Percentiles rank a stretch among this genome's conserved stretches.
These are phyloP conservation scores for Rubia balearica DNA, from an alignment of 305 asterid genomes.

Conservation along the genomic window DNA sequence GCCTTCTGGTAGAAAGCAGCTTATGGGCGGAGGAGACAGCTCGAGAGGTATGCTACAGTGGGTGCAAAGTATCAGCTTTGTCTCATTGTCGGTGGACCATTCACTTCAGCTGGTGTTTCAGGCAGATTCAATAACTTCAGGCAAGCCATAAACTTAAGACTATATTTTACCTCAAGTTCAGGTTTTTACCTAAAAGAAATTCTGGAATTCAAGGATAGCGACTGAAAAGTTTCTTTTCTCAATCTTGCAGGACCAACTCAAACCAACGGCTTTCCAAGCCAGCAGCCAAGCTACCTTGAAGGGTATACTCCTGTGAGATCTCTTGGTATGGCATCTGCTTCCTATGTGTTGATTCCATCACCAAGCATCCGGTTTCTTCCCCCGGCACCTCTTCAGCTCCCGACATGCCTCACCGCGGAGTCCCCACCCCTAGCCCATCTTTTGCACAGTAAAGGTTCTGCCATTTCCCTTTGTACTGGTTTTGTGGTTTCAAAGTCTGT, in stretches of 20 bases:
- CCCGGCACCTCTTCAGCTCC: conserved; percentile 80
- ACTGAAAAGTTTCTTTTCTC: not conserved
- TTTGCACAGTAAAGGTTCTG: conserved; percentile 96
- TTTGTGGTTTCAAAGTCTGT: conserved; percentile 89
- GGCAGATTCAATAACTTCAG: conserved; percentile 71
- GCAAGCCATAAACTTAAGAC: conserved; percentile 25
- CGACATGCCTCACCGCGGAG: conserved; percentile 90
- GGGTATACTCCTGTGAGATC: conserved; percentile 93
- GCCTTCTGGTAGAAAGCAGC: conserved; percentile 77
- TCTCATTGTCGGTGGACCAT: conserved; percentile 85
- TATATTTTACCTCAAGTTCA: not conserved
- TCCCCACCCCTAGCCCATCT: conserved; percentile 99
- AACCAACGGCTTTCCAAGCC: conserved; percentile 48
- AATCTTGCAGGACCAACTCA: conserved; percentile 65
- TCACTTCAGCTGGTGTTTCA: conserved; percentile 78
- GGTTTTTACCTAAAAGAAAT: not conserved
- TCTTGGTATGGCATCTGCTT: conserved; percentile 74
- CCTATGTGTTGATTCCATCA: conserved; percentile 81
- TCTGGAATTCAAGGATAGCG: no score
- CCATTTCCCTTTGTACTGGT: conserved; percentile 80
- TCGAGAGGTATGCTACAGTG: conserved; percentile 91
- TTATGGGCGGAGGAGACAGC: conserved; percentile 74
- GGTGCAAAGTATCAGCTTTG: conserved; percentile 92
- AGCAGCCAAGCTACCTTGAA: conserved; percentile 70
- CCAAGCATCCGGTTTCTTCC: conserved; percentile 92